These are phyloP conservation scores for Yamadazyma phyllophila DNA, from an alignment of 805 yeast genomes.

Conservation along the genomic window DNA sequence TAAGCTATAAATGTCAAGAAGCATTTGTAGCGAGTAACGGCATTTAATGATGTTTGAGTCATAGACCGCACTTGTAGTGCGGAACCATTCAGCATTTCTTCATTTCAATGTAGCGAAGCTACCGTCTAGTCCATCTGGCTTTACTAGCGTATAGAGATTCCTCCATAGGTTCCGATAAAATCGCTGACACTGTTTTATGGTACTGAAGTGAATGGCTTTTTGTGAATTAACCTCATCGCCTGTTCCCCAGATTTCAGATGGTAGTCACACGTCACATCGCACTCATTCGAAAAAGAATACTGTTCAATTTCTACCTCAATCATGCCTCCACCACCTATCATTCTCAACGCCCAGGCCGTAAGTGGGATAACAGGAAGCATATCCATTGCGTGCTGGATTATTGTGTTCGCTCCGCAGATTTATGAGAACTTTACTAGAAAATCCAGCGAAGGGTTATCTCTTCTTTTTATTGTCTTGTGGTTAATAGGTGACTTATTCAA, in stretches of 20 bases:
- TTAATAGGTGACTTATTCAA: conserved; percentile 91
- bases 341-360: conserved; percentile 64
- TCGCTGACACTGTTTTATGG: not conserved
- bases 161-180: too few relatives aligned
- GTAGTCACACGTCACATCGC: conserved; percentile 1
- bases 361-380: conserved; percentile 83
- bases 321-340: conserved; percentile 61
- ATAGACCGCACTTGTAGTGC: not conserved
- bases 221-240: not conserved
- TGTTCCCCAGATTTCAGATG: conserved; percentile 1
- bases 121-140: too few relatives aligned
- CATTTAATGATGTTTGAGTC: not conserved
- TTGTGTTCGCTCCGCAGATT: conserved; percentile 95
- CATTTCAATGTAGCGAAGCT: too few relatives aligned
- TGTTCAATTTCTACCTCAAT: not conserved
- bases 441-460: conserved; percentile 85
- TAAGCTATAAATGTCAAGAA: too few relatives aligned
- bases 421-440: conserved; percentile 86
- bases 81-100: too few relatives aligned
- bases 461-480: conserved; percentile 87
- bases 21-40: not conserved
- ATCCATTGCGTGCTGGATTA: conserved; percentile 96
- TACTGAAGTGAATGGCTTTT: not conserved
- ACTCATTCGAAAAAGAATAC: not conserved
- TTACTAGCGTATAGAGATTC: too few relatives aligned